Conservation (phyloP, 768 basidiomycete species). For the Tricholoma saponaceum region DNA sequence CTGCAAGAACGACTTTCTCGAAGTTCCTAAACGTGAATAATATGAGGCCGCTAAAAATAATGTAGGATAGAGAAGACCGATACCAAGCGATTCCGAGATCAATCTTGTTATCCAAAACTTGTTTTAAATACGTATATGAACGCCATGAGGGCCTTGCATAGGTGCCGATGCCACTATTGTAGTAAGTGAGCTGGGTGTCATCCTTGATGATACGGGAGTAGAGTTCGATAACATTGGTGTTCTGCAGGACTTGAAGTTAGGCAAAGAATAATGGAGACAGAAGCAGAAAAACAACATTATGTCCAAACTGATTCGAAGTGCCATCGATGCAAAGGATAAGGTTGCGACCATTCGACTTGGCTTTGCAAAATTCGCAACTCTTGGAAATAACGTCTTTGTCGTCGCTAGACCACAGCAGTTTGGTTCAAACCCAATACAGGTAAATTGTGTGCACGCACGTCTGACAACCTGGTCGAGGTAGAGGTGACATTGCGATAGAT, state of each 20-base stretch:
- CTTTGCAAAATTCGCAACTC: background rate
- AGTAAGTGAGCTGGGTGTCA: slow-evolving; percentile 11
- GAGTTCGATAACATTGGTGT: slow-evolving; percentile 6
- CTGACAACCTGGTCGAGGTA: background rate
- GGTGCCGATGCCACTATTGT: slow-evolving; percentile 17
- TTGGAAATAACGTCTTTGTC: background rate
- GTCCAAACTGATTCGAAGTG: background rate
- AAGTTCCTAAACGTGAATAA: slow-evolving; percentile 25
- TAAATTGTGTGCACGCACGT: background rate
- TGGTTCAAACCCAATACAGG: background rate
- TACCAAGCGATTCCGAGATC: slow-evolving; percentile 17
- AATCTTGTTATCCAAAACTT: slow-evolving; percentile 8
- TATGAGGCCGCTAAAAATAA: background rate
- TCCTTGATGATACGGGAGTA: slow-evolving; percentile 1
- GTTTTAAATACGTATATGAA: slow-evolving; percentile 4
- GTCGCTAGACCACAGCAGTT: background rate
- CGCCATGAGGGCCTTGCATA: slow-evolving; percentile 13
- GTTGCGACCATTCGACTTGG: background rate
- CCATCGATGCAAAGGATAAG: background rate
- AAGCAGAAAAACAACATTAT: background rate
- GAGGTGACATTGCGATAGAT: background rate
- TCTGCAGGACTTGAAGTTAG: background rate
- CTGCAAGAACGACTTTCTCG: slow-evolving; percentile 27
- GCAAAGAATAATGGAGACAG: background rate
- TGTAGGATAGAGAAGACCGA: background rate